Evolutionary conservation across 2,329 filamentous ascomycete genomes (phyloP), one percentile per base, ranked within the genome.

Genomic region (Emericellopsis atlantica): DNA sequence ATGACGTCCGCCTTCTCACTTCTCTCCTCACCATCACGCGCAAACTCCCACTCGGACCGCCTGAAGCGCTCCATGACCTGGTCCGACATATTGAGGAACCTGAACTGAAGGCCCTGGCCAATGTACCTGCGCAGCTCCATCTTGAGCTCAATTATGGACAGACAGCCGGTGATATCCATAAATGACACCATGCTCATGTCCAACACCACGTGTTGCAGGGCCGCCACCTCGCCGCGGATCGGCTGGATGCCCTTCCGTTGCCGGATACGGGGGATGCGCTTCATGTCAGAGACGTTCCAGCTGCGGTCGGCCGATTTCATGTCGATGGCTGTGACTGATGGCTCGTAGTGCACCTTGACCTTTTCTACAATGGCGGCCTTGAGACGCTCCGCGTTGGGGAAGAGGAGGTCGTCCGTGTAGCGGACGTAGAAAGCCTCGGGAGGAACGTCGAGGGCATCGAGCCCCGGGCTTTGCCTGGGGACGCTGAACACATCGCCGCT

Each of bases 331-430:
- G 45, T 68, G 64, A 44, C 62, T 59, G 0, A 65, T 69, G n/a
- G 54, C n/a, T 56, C 49, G 16, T 51, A 58, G 21, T 50, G 51
- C 2, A 58, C 47, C 45, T 72, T 66, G 32, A 76, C 52, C 2
- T 60, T 57, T 45, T 77, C 70, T 14, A 76, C 55, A 15, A 72
- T 65, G 7, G 60, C 55, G 3, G 54, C 61, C 37, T 72, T 74
- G 44, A 69, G 55, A 33, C 66, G 59, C 42, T 74, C 72, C 3
- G 75, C 74, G 49, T 81, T 80, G 45, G 68, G 70, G 59, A 79
- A 81, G 55, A 79, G 71, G 31, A 80, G 58, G 1, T 70, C 67
- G 43, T 76, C 70, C 31, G 64, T 67, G 54, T 78, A 75, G 4
- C 62, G 62, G 51, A 80, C 73, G 31, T 80, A 58, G 24, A 70